A percentile compares a stretch with the other conserved stretches of the same genome.
These are phyloP conservation scores for Leccinum rimulosum DNA, from an alignment of 768 basidiomycete genomes.

Conservation along the genomic window DNA sequence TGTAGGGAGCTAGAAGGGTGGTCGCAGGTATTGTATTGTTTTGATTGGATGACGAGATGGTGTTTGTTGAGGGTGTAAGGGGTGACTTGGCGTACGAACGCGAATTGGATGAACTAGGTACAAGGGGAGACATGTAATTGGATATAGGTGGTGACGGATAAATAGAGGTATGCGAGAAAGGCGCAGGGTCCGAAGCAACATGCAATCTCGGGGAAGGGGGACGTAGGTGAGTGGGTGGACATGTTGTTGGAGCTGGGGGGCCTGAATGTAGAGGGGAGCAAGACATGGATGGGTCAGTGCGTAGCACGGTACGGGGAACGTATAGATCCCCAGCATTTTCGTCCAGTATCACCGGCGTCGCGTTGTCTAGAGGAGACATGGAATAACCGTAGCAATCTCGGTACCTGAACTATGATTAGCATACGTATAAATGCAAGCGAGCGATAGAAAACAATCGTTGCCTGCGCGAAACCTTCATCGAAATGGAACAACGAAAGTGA, in stretches of 20 bases:
- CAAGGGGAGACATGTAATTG: constrained; percentile 18
- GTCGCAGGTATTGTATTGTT: constrained; percentile 52
- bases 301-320: constrained; percentile 26
- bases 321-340: constrained; percentile 22
- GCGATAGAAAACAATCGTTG: constrained; percentile 9
- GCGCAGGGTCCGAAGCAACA: constrained; percentile 22
- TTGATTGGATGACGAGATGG: constrained; percentile 45
- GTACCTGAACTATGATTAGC: constrained; percentile 25
- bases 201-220: constrained; percentile 29
- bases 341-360: constrained; percentile 36
- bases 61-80: constrained; percentile 36
- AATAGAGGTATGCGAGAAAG: constrained; percentile 19
- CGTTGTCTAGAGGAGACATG: constrained; percentile 29
- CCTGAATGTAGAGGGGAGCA: constrained; percentile 6
- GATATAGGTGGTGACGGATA: constrained; percentile 29
- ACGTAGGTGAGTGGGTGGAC: constrained; percentile 27
- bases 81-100: constrained; percentile 23
- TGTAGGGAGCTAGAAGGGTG: constrained; percentile 60
- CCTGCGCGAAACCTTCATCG: constrained; percentile 11
- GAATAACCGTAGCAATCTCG: constrained; percentile 28
- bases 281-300: constrained; percentile 11
- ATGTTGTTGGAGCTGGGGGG: constrained; percentile 8
- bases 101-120: constrained; percentile 20
- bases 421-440: constrained; percentile 12
- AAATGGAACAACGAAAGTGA: background rate